Percentiles rank a stretch among this genome's conserved stretches.
Evolutionary conservation across 2,329 filamentous ascomycete species (phyloP).

Genomic region (Venturia carpophila): DNA sequence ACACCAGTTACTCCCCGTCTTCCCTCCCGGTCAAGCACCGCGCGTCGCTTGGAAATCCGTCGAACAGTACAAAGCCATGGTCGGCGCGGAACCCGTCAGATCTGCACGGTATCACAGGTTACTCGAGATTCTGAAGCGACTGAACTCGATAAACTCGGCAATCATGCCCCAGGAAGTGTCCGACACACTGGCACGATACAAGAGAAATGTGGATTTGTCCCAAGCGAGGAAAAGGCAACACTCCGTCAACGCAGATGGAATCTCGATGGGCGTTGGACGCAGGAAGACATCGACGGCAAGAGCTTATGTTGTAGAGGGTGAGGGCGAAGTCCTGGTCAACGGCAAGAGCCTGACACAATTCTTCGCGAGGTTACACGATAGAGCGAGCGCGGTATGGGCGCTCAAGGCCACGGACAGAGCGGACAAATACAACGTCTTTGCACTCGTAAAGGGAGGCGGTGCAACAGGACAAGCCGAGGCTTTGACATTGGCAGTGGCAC

Average conservation of each 20-base stretch:
- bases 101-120: conserved; percentile 69
- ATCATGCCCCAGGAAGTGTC: conserved; percentile 65
- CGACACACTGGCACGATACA: conserved; percentile 59
- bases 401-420: conserved; percentile 72
- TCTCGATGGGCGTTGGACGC: conserved; percentile 71
- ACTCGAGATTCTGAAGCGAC: conserved; percentile 63
- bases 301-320: conserved; percentile 85
- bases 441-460: conserved; percentile 73
- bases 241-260: conserved; percentile 66
- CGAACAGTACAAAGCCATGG: conserved; percentile 58
- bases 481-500: conserved; percentile 79
- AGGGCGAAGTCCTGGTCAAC: conserved; percentile 83
- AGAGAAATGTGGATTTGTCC: conserved; percentile 65
- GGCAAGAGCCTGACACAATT: conserved; percentile 73
- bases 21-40: conserved; percentile 58
- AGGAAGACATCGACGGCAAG: conserved; percentile 81
- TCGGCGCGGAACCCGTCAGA: conserved; percentile 40
- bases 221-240: conserved; percentile 55
- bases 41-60: conserved; percentile 73
- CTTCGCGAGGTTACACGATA: conserved; percentile 84
- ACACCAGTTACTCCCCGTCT: conserved; percentile 64
- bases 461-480: conserved; percentile 94
- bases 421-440: conserved; percentile 98
- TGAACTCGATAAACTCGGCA: conserved; percentile 78
- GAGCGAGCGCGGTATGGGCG: conserved; percentile 90